A percentile compares a stretch with the other conserved stretches of the same genome.
These are phyloP conservation scores for Wickerhamomyces bisporus DNA, from an alignment of 805 yeast species.

Conservation along the genomic window DNA sequence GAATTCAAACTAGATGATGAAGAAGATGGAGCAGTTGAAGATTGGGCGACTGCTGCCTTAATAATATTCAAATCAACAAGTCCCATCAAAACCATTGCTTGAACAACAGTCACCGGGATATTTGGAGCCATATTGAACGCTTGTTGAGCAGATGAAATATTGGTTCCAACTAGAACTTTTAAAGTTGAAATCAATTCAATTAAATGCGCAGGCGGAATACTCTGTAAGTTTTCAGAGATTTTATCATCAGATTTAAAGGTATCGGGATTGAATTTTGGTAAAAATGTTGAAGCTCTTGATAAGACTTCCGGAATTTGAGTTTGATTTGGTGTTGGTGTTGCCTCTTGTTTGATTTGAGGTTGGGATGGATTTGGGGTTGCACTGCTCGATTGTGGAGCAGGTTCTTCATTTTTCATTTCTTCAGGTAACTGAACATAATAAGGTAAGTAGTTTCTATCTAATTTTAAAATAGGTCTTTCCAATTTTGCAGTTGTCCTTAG, in stretches of 20 bases:
- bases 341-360: slow-evolving; percentile 5
- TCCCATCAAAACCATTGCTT: slow-evolving; percentile 73
- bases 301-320: slow-evolving; percentile 41
- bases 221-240: slow-evolving; percentile 54
- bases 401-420: slow-evolving; percentile 12
- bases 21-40: neutral
- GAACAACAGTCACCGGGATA: slow-evolving; percentile 64
- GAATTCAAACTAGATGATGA: neutral
- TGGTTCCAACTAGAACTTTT: slow-evolving; percentile 37
- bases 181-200: slow-evolving; percentile 65
- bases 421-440: slow-evolving; percentile 52
- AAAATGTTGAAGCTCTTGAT: slow-evolving; percentile 47
- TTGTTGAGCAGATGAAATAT: slow-evolving; percentile 42
- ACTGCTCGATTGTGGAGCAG: slow-evolving; percentile 2
- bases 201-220: slow-evolving; percentile 65
- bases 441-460: slow-evolving; percentile 46
- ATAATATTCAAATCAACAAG: slow-evolving; percentile 65
- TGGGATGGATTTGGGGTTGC: slow-evolving; percentile 9
- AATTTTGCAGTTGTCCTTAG: slow-evolving; percentile 30
- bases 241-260: slow-evolving; percentile 50
- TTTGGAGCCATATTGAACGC: slow-evolving; percentile 49
- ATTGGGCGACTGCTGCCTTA: slow-evolving; percentile 37
- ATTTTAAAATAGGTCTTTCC: slow-evolving; percentile 37
- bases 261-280: slow-evolving; percentile 44
- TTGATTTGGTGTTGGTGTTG: slow-evolving; percentile 11